Base-by-base conservation (phyloP, 2,329 filamentous ascomycete species). In the Verticillium nonalfalfae region DNA sequence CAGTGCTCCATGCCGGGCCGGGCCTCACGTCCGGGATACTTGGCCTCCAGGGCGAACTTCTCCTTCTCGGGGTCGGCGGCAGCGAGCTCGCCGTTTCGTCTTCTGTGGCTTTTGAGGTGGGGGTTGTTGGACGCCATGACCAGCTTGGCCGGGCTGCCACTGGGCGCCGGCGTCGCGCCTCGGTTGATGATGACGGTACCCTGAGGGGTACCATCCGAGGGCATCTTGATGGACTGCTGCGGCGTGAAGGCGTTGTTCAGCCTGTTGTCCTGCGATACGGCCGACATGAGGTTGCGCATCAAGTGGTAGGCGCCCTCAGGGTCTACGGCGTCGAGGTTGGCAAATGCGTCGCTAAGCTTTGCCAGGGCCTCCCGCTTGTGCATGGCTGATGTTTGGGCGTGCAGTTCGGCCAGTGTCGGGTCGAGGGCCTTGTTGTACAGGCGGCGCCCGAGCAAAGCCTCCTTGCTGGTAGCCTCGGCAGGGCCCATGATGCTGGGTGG, bases 221-320 rank as follows among this genome's bases (percentile, higher is more conserved):
- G 74, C 4, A 67, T 72, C 65, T 79, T 81, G 59, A 74, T 75
- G 14, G 66, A 72, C 64, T 79, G 69, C 64, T 68, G 66, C 61
- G 71, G 67, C 36, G 85, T 70, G 62, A 85, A 78, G 1, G 81
- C 75, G 5, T 74, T 73, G 66, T 76, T 80, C 11, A 94, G 80
- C 72, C 89, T 91, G 26, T 82, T 79, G 69, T 94, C 90, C 57
- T 83, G 80, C 54, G 89, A 84, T 56, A 96, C 82, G 61, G 86
- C 85, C n/a, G 90, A 83, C 63, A 96, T 82, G 66, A 96, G 85
- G 61, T 86, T 84, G 69, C 88, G 90, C 70, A 99, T 81, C 15
- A 99, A 81, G 66, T 96, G 87, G 69, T 94, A 95, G 50, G 93
- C 86, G 18, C 93, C 93, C 72, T 97, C 94, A 0, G 94, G 94